These are phyloP conservation scores for Rhodotorula sp. DNA, from an alignment of 1,284 basidiomycete species.

Conservation along the genomic window DNA sequence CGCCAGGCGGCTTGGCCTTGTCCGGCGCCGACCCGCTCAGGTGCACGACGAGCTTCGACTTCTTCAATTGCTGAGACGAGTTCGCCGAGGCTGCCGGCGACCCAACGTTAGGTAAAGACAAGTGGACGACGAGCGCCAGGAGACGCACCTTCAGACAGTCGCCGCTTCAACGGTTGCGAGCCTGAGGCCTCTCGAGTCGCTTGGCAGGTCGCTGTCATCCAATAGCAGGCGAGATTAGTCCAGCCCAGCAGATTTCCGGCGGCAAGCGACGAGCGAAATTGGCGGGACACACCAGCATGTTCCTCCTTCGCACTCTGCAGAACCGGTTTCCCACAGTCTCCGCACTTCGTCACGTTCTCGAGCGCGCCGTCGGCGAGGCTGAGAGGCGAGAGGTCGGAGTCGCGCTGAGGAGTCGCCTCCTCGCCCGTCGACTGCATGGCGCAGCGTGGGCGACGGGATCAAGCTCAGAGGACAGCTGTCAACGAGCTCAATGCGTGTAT, in stretches of 20 bases:
- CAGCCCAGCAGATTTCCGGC: not conserved
- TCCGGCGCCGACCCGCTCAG: constrained; percentile 5
- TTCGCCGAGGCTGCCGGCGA: constrained; percentile 7
- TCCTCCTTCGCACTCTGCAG: constrained; percentile 70
- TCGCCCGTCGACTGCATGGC: not conserved
- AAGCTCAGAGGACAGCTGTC: too few relatives aligned
- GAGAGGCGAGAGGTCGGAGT: constrained; percentile 12
- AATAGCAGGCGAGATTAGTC: not conserved
- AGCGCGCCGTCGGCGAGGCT: constrained; percentile 19
- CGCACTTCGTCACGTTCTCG: constrained; percentile 63
- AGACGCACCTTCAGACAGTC: constrained; percentile 36
- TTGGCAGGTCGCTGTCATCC: constrained; percentile 60
- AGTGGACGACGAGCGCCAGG: not conserved
- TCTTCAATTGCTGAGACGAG: constrained; percentile 7
- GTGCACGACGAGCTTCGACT: constrained; percentile 31
- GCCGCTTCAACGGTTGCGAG: constrained; percentile 40
- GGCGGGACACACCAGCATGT: constrained; percentile 63
- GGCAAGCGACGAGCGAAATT: not conserved
- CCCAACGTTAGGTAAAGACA: not conserved
- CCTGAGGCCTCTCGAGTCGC: constrained; percentile 60
- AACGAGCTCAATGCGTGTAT: too few relatives aligned
- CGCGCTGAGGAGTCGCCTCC: not conserved
- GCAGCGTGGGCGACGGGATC: not conserved
- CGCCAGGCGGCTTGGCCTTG: constrained; percentile 1
- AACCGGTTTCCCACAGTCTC: constrained; percentile 71